Percentiles rank a stretch among this genome's conserved stretches.
phyloP scores from a whole-genome alignment of 495 filamentous ascomycete species.

The Aspergillus incahuasiensis region DNA sequence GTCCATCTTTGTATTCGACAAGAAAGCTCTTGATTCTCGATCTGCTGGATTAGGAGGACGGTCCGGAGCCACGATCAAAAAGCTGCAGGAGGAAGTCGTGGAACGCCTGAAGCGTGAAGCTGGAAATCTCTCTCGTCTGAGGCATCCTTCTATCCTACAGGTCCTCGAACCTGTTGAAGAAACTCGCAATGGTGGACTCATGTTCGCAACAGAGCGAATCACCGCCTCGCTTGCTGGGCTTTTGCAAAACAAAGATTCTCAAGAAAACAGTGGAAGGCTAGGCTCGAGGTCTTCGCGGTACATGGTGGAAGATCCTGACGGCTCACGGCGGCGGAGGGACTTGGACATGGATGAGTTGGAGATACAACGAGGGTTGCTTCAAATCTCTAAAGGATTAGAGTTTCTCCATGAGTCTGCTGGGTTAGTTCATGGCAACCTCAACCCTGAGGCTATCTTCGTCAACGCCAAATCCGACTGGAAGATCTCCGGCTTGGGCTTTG shows the following conservation, averaged over 20 bases:
- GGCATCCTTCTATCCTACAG: constrained; percentile 89
- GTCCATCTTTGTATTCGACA: constrained; percentile 93
- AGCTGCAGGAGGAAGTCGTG: constrained; percentile 78
- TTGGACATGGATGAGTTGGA: constrained; percentile 95
- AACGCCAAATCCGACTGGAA: constrained; percentile 99
- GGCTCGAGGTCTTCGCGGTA: constrained; percentile 71
- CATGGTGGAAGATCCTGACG: constrained; percentile 76
- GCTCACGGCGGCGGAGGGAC: constrained; percentile 68
- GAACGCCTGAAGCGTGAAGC: constrained; percentile 90
- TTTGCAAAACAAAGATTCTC: constrained; percentile 84
- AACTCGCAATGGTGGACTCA: constrained; percentile 80
- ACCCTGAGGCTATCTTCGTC: constrained; percentile 89
- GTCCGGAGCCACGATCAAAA: constrained; percentile 66
- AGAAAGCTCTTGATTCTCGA: constrained; percentile 71
- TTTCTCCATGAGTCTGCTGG: constrained; percentile 96
- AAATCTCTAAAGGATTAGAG: constrained; percentile 90
- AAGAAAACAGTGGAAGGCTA: constrained; percentile 57
- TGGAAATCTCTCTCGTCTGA: constrained; percentile 73
- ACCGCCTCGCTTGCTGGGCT: constrained; percentile 81
- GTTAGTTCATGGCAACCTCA: constrained; percentile 89
- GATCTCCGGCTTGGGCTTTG: constrained; percentile 87
- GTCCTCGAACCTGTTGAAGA: constrained; percentile 95
- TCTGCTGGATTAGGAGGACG: constrained; percentile 53
- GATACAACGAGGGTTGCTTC: constrained; percentile 91
- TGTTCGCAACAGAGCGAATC: constrained; percentile 91